A percentile compares a stretch with the other conserved stretches of the same genome.
Conservation (phyloP, 805 yeast species). For the Cyberlindnera misumaiensis region DNA sequence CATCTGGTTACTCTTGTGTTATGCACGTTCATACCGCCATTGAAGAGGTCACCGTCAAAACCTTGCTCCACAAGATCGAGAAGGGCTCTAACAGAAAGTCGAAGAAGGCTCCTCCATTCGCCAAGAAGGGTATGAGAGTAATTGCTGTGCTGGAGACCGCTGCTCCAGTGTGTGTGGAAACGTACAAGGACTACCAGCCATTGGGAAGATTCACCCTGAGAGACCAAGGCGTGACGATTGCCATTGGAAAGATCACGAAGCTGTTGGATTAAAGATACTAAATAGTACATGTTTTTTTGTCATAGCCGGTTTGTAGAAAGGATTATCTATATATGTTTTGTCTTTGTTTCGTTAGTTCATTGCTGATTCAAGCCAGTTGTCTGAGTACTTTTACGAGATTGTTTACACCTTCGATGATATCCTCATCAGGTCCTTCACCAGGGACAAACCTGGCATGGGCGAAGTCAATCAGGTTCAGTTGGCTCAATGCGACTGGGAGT, state of each 20-base stretch:
- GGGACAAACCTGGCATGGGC: conserved; percentile 72
- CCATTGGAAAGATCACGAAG: conserved; percentile 96
- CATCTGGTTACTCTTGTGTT: conserved; percentile 95
- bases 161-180: conserved; percentile 90
- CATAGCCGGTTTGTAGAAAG: too few relatives aligned
- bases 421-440: conserved; percentile 65
- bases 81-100: conserved; percentile 96
- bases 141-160: conserved; percentile 84
- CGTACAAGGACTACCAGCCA: conserved; percentile 88
- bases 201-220: conserved; percentile 97
- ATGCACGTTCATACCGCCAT: conserved; percentile 99
- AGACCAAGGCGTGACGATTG: conserved; percentile 97
- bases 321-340: background rate
- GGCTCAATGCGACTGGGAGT: conserved; percentile 38
- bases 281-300: background rate
- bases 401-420: conserved; percentile 62
- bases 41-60: conserved; percentile 82
- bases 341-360: background rate
- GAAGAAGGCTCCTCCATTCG: conserved; percentile 96
- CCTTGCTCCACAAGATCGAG: conserved; percentile 86
- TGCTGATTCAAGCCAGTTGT: background rate
- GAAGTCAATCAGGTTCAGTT: conserved; percentile 74
- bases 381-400: conserved; percentile 36
- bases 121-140: conserved; percentile 97
- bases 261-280: conserved; percentile 45